phyloP scores from a whole-genome alignment of 2,329 filamentous ascomycete species.

The Cytospora paraplurivora region DNA sequence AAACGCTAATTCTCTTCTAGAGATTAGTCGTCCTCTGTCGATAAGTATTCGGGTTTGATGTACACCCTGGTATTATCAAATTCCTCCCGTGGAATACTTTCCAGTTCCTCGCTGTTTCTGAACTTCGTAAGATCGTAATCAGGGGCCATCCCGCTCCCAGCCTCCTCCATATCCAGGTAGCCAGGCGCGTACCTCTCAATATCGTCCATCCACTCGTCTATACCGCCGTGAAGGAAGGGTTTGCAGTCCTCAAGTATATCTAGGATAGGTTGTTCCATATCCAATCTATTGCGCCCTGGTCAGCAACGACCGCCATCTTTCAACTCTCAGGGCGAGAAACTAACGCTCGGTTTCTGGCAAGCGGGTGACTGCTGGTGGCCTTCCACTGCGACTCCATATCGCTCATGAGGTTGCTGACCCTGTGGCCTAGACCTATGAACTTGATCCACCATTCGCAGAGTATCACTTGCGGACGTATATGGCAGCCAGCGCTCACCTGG shows the following conservation, averaged over 20 bases:
- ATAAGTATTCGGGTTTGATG: too few species aligned
- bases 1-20: too few species aligned
- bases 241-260: constrained; percentile 9
- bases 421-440: too few species aligned
- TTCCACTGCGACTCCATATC: neutral
- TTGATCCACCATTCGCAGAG: too few species aligned
- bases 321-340: neutral
- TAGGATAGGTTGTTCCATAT: constrained; percentile 6
- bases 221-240: neutral
- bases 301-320: neutral
- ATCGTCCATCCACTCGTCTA: constrained; percentile 16
- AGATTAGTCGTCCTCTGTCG: too few species aligned
- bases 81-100: constrained; percentile 4
- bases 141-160: neutral
- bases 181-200: constrained; percentile 19
- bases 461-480: too few species aligned
- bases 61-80: neutral
- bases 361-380: neutral
- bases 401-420: too few species aligned
- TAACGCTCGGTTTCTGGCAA: neutral
- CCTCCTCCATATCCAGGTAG: constrained; percentile 4
- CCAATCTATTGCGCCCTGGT: neutral
- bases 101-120: neutral
- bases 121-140: constrained; percentile 6
- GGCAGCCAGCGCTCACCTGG: neutral